These are phyloP conservation scores for Cadophora luteo-olivacea DNA, from an alignment of 2,329 filamentous ascomycete genomes.

Conservation along the genomic window DNA sequence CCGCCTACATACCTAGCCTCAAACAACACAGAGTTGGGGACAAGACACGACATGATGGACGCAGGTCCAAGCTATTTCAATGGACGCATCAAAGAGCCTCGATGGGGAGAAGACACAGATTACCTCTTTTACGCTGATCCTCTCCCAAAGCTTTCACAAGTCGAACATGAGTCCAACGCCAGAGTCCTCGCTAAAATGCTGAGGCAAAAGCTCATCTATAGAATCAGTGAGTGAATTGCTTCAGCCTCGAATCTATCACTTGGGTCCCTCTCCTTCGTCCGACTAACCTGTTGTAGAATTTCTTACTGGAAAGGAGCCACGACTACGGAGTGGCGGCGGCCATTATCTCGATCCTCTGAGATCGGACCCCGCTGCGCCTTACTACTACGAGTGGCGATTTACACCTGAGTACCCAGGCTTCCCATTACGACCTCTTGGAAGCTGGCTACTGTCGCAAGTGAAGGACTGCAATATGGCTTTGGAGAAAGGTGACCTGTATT, in stretches of 20 bases:
- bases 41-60: not conserved
- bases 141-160: not conserved
- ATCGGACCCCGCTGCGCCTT: conserved; percentile 9
- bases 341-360: conserved; percentile 1
- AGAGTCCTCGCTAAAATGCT: conserved; percentile 14
- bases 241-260: not conserved
- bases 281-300: not conserved
- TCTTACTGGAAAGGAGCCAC: conserved; percentile 3
- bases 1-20: not conserved
- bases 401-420: conserved; percentile 16
- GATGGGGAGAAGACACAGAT: conserved; percentile 20
- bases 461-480: conserved; percentile 15
- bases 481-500: conserved; percentile 14
- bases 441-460: not conserved
- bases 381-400: conserved; percentile 19
- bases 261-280: not conserved
- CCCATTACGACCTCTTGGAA: not conserved
- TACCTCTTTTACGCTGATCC: conserved; percentile 9
- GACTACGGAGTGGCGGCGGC: not conserved
- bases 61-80: not conserved
- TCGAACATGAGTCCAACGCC: not conserved
- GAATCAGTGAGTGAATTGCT: conserved; percentile 7
- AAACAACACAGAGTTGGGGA: not conserved
- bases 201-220: conserved; percentile 12
- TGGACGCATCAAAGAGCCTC: conserved; percentile 1